Evolutionary conservation across 176 grass and related monocot species (phyloP).

Genomic region (Tillandsia leiboldiana): DNA sequence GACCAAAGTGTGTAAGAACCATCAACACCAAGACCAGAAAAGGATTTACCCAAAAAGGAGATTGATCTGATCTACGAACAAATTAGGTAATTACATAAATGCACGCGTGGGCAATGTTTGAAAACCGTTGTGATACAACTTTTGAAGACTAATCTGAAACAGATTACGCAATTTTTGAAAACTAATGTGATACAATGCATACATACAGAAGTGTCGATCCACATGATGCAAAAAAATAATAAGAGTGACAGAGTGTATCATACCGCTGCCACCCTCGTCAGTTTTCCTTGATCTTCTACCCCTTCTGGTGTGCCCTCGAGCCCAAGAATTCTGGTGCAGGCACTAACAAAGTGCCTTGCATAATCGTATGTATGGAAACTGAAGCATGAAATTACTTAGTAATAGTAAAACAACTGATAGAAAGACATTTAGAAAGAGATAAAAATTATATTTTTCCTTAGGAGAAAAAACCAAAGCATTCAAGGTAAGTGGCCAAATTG

Average conservation of each 20-base stretch:
- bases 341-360: conserved; percentile 75
- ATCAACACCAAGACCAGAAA: no score
- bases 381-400: conserved; percentile 4
- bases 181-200: neutral
- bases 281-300: conserved; percentile 92
- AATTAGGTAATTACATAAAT: no score
- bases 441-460: neutral
- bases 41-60: no score
- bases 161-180: no score
- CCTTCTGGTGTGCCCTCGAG: conserved; percentile 98
- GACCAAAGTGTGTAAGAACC: neutral
- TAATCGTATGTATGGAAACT: conserved; percentile 43
- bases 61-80: neutral
- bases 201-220: neutral
- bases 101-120: no score
- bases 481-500: neutral
- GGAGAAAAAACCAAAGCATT: neutral
- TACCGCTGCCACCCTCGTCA: conserved; percentile 97
- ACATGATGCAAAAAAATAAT: conserved; percentile 16
- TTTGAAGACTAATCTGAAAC: no score
- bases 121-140: no score
- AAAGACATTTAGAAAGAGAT: neutral
- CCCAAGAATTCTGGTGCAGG: conserved; percentile 95
- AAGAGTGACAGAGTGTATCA: neutral
- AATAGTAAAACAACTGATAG: neutral